These are phyloP conservation scores for Jacaranda copaia DNA, from an alignment of 257 asterid genomes.

Conservation along the genomic window DNA sequence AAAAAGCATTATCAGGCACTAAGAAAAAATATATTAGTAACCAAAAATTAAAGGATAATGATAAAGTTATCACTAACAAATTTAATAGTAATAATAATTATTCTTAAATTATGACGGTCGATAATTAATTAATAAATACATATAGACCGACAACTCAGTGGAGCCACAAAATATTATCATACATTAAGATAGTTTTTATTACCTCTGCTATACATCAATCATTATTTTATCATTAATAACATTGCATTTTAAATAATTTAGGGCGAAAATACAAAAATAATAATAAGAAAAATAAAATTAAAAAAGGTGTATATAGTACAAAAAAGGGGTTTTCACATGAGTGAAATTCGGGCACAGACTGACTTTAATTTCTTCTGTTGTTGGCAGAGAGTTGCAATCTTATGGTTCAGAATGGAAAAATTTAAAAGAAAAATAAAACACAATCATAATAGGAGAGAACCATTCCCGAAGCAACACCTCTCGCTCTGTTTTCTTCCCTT, in stretches of 20 bases:
- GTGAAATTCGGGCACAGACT: conserved; percentile 26
- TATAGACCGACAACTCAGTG: too few species aligned
- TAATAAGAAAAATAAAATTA: neutral
- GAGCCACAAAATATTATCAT: too few species aligned
- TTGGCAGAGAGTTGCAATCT: conserved; percentile 34
- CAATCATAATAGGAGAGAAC: conserved; percentile 34
- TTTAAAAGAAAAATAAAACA: neutral
- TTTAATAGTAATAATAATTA: too few species aligned
- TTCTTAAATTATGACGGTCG: too few species aligned
- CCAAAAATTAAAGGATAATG: too few species aligned
- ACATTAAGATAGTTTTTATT: too few species aligned
- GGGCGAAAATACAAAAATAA: neutral
- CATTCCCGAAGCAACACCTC: conserved; percentile 52
- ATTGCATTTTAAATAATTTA: neutral
- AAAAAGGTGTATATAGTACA: conserved; percentile 26
- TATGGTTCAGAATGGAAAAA: conserved; percentile 23
- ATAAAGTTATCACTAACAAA: too few species aligned
- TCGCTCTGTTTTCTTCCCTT: conserved; percentile 45
- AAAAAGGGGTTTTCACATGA: conserved; percentile 48
- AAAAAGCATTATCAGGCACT: too few species aligned
- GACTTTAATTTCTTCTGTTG: conserved; percentile 30
- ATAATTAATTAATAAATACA: too few species aligned
- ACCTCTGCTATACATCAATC: too few species aligned
- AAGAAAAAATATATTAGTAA: too few species aligned
- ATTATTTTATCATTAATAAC: too few species aligned